Base-by-base conservation (phyloP, 148 eudicot genomes). In the Fagopyrum esculentum region DNA sequence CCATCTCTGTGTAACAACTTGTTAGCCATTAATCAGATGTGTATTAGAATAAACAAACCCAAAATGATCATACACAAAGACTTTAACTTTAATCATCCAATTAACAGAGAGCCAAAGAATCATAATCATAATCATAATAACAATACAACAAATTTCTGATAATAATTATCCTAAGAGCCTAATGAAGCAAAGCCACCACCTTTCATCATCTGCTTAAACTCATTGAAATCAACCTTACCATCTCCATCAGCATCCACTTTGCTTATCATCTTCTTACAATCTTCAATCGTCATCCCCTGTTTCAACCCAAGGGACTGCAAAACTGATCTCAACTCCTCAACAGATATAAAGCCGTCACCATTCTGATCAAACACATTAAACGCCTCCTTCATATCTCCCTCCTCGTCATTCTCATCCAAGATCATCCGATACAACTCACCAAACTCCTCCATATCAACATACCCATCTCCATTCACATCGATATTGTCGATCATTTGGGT, bases 131-230 rank as follows among this genome's bases (percentile, higher is more conserved):
- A n/a, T n/a, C n/a, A n/a, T n/a, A n/a, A n/a, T 15, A 26, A 55
- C 59, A 15, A 55, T 55, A 55, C 59, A 57, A 19, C 46, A 66
- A 66, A 66, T 66, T 19, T 19, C 15, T 29, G 3, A 7, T 29
- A 2, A 26, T 16, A 66, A 66, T 17, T 9, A 35, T 11, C 2
- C 71, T 66, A 66, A 4, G 71, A 80, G 60, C 77, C 55, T 40
- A 84, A 69, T 10, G 76, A 73, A 66, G 86, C 81, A 75, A 92
- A 87, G 0, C 86, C 89, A 74, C 92, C 94, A 4, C 86, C 83
- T 56, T 80, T 90, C 98, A 92, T 92, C 98, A 92, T 92, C 71
- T 86, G 83, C 86, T 83, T 90, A 73, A 92, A 92, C 85, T 92
- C 98, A 6, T 61, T 22, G 72, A 83, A 92, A 75, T 81, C 79